Base-by-base conservation (phyloP, 768 basidiomycete genomes). In the Hericium alpestre region DNA sequence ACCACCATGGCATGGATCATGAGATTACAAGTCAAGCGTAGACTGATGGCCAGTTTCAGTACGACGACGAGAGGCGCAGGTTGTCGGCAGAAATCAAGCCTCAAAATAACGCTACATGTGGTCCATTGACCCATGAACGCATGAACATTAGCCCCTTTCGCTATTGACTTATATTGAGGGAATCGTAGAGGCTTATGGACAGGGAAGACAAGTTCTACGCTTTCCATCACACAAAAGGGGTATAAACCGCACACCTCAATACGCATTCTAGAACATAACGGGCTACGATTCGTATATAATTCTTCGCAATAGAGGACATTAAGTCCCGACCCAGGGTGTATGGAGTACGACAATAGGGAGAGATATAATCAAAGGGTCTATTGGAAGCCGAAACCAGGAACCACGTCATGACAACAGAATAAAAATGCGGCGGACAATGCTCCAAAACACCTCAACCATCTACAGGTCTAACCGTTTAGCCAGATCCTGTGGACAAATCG, bases 361-460 rank as follows among this genome's bases (percentile, higher is more conserved):
- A 67, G 61, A 68, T 65, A 66, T 65, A 69, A 65, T 63, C 66
- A 65, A 64, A 62, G 50, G 59, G 62, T 72, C 70, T 72, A 72
- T 67, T 63, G 62, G 62, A 61, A 64, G 58, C 57, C 61, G 65
- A 65, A 62, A 65, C 65, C 61, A 63, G 62, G 60, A 32, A 32
- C 32, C 32, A 32, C 32, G 32, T 32, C 32, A 66, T 67, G 65
- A 62, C 61, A 63, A 60, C 60, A 61, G 59, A 61, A 66, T 63
- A 69, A 68, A 54, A 65, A 63, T 64, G 67, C 61, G 61, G 62
- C 66, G 65, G 61, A 57, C 57, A 56, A 61, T 47, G 47, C 52
- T 58, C 53, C 51, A 58, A 51, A 56, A 46, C 48, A 48, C 57
- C 53, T 60, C 40, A 51, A 55, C 47, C 51, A 53, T 58, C 40